Percentiles rank a stretch among this genome's conserved stretches.
phyloP scores from a whole-genome alignment of 345 rosid species.

The Theobroma cacao region DNA sequence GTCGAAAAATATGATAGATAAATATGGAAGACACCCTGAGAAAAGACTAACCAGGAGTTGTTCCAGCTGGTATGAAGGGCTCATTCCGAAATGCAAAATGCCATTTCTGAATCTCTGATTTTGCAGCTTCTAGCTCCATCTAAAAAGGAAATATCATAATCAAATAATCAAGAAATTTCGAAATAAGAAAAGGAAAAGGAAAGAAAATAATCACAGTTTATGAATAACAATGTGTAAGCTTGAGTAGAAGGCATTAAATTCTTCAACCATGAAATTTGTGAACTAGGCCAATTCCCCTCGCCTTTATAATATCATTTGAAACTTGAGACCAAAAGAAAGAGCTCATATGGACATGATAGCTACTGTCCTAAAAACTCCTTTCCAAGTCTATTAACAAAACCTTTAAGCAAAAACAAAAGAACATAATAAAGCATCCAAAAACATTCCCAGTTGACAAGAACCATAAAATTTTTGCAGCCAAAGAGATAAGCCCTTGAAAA shows the following conservation, averaged over 20 bases:
- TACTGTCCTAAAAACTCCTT: background rate
- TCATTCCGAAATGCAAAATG: conserved; percentile 77
- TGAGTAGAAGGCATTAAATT: background rate
- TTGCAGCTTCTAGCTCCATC: conserved; percentile 78
- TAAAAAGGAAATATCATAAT: conserved; percentile 22
- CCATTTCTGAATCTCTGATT: conserved; percentile 80
- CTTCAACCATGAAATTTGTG: background rate
- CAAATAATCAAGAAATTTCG: conserved; percentile 1
- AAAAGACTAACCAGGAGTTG: conserved; percentile 68
- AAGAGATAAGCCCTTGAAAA: background rate
- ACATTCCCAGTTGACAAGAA: background rate
- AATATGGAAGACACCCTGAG: conserved; percentile 7
- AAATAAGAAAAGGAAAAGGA: background rate
- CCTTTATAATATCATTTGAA: background rate
- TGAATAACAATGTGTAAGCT: background rate
- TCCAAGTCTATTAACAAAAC: background rate
- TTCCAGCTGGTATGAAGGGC: conserved; percentile 59
- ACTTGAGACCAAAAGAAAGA: background rate
- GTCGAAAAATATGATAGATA: background rate
- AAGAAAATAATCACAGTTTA: background rate
- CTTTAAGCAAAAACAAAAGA: background rate
- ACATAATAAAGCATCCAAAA: background rate
- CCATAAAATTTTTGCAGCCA: background rate
- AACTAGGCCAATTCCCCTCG: background rate
- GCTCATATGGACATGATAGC: background rate